These are phyloP conservation scores for Raddia guianensis DNA, from an alignment of 176 grass and related monocot genomes.

Conservation along the genomic window DNA sequence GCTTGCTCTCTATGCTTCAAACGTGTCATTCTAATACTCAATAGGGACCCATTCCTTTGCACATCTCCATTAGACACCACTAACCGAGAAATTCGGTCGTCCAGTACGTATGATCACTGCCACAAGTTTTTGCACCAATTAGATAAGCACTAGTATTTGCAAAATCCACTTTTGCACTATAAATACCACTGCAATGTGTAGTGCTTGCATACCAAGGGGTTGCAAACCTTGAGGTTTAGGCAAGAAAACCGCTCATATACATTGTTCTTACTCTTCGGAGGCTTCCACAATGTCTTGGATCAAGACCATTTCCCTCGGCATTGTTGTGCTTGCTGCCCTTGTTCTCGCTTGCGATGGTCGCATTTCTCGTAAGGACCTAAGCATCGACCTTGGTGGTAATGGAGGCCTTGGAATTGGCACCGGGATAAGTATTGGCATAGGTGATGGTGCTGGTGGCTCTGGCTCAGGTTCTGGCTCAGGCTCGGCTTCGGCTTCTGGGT, in stretches of 20 bases:
- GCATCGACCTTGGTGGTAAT: conserved; percentile 28
- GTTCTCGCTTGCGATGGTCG: conserved; percentile 10
- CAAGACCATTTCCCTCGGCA: conserved; percentile 9
- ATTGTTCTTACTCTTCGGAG: not conserved
- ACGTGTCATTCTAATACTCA: conserved; percentile 27
- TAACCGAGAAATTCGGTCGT: conserved; percentile 22
- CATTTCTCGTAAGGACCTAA: conserved; percentile 34
- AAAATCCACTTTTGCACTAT: conserved; percentile 10
- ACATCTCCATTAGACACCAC: conserved; percentile 14
- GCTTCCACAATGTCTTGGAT: conserved; percentile 15
- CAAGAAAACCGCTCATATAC: not conserved
- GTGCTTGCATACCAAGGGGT: conserved; percentile 10
- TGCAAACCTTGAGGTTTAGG: not conserved
- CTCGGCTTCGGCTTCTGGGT: not conserved
- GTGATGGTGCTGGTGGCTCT: conserved; percentile 13
- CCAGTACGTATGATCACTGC: conserved; percentile 33
- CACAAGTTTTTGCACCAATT: conserved; percentile 35
- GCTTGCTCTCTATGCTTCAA: conserved; percentile 1
- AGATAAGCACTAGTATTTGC: not conserved
- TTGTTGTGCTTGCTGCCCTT: conserved; percentile 32
- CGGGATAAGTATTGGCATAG: conserved; percentile 39
- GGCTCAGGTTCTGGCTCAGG: conserved; percentile 11
- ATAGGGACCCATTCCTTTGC: not conserved
- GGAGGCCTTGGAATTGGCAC: not conserved
- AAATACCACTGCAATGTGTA: conserved; percentile 17